Base-by-base conservation (phyloP, 2,329 filamentous ascomycete genomes). In the Huntiella omanensis region DNA sequence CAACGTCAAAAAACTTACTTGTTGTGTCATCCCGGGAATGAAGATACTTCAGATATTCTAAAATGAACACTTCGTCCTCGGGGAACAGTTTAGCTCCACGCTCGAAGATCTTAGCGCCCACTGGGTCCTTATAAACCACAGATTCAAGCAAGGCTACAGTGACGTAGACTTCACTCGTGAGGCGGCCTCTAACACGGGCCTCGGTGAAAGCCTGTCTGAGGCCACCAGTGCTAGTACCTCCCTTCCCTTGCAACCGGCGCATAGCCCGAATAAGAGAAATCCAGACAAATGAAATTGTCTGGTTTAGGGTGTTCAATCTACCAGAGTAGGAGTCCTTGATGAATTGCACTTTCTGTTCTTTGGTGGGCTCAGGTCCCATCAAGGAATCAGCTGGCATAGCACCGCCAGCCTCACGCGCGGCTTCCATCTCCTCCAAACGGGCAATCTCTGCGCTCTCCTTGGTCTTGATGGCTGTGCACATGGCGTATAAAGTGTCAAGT, bases 1-100 rank as follows among this genome's bases (percentile, higher is more conserved):
- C 7, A 36, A 2, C 11, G 8, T 16, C 17, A 16, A 10, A n/a
- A 32, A 70, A 34, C 83, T 70, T 71, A 92, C 84, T 95, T 32
- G 85, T 94, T 41, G 86, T 80, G 61, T 98, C 91, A 55, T 93
- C 88, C 58, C 83, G 85, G 10, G 83, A 80, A 55, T 96, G 82
- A 50, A 98, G 67, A 61, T 94, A 91, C 64, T 94, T 95, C 55
- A 98, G 70, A 60, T 98, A 96, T 61, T 96, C 87, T 44, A 98
- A 71, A 52, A 92, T 85, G 62, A 96, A 96, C 49, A 77, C 71
- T 59, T 94, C 87, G 56, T 96, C 88, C 42, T 92, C 84, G 0
- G 88, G 88, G 57, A 96, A 98, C 10, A 98, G 68, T 57, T 85
- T 91, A 52, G 88, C 78, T 15, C 91, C 91, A 40, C 88, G 81